phyloP scores from a whole-genome alignment of 2,329 filamentous ascomycete species.

The Aspergillus tanneri region DNA sequence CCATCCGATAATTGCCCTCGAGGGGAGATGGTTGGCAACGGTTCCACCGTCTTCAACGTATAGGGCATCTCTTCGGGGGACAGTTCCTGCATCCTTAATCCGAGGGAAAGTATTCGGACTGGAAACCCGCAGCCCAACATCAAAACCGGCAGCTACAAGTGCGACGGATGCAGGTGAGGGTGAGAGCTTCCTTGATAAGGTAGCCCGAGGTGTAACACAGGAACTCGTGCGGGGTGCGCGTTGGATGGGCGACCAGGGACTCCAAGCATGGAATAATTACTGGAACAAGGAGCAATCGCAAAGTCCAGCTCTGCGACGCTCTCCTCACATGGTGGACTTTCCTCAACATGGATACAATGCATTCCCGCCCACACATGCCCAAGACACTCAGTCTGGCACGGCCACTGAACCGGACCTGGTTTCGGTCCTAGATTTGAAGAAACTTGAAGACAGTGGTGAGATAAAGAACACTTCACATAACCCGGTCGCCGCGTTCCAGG shows the following conservation, averaged over 20 bases:
- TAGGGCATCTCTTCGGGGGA: slow-evolving; percentile 41
- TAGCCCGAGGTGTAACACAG: slow-evolving; percentile 51
- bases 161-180: slow-evolving; percentile 48
- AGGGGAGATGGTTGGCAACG: slow-evolving; percentile 49
- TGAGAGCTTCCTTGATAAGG: slow-evolving; percentile 49
- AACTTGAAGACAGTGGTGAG: slow-evolving; percentile 42
- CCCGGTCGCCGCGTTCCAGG: slow-evolving; percentile 48
- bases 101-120: slow-evolving; percentile 42
- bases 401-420: slow-evolving; percentile 46
- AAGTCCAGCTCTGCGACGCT: slow-evolving; percentile 31
- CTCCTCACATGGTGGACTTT: slow-evolving; percentile 29
- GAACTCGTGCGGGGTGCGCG: slow-evolving; percentile 50
- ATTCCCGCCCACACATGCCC: slow-evolving; percentile 50
- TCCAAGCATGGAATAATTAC: slow-evolving; percentile 52
- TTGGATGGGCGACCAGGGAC: slow-evolving; percentile 51
- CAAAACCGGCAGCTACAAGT: slow-evolving; percentile 45
- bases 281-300: slow-evolving; percentile 47
- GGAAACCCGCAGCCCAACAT: slow-evolving; percentile 43
- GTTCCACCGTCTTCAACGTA: slow-evolving; percentile 43
- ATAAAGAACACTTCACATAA: slow-evolving; percentile 33
- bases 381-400: slow-evolving; percentile 37
- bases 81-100: slow-evolving; percentile 38
- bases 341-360: slow-evolving; percentile 34
- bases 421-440: slow-evolving; percentile 48
- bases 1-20: slow-evolving; percentile 44